Conservation (phyloP, 31 red algal genomes). For the Odonthalia washingtoniensis region DNA sequence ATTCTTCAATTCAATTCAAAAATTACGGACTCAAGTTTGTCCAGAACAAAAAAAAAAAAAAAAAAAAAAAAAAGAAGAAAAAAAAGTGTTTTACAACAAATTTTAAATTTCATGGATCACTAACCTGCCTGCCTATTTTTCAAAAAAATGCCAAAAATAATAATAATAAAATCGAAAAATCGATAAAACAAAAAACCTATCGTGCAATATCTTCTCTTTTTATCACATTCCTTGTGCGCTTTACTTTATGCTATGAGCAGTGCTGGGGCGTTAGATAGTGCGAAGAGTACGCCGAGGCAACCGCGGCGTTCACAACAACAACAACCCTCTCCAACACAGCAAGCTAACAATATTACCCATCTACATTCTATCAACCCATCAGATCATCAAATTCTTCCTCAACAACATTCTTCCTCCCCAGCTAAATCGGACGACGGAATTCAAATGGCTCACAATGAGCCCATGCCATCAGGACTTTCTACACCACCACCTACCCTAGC, state of each 20-base stretch:
- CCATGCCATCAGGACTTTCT: background rate
- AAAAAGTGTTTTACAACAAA: no score
- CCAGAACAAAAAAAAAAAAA: no score
- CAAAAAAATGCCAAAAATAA: no score
- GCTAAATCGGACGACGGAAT: background rate
- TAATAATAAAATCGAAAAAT: no score
- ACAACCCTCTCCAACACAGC: conserved; percentile 17
- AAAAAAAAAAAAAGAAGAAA: no score
- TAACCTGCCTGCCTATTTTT: no score
- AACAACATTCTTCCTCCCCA: background rate
- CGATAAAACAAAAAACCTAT: no score
- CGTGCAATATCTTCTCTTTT: background rate
- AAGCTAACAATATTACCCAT: no score
- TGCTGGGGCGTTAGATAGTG: conserved; percentile 78
- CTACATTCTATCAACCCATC: background rate
- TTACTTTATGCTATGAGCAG: conserved; percentile 4
- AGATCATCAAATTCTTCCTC: background rate
- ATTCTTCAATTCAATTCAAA: no score
- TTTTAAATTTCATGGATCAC: no score
- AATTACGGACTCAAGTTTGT: no score
- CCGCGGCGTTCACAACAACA: conserved; percentile 42
- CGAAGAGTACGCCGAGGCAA: conserved; percentile 68
- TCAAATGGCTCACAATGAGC: no score
- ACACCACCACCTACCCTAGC: background rate
- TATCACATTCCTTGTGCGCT: background rate